Base-by-base conservation (phyloP, 108 stramenopile species). In the Stephanodiscus minutulus region DNA sequence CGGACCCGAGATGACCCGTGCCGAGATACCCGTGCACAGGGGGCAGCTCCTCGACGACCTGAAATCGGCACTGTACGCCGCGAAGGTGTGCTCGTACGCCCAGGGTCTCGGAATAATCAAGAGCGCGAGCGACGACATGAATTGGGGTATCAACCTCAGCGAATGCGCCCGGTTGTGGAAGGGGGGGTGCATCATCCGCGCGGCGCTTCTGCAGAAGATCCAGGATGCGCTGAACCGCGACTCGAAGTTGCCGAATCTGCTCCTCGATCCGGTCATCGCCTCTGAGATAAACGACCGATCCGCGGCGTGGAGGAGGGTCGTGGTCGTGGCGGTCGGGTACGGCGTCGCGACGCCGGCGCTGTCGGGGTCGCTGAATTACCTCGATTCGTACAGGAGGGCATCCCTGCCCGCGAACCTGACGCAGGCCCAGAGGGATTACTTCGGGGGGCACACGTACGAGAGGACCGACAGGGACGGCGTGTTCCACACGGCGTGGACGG, bases 151-250 rank as follows among this genome's bases (percentile, higher is more conserved):
- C 10, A 88, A 98, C 78, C 77, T 98, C 22, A 74, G 82, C 13
- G 91, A 96, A 65, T 98, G 98, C 78, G 94, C 96, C 36, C 89
- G 92, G 48, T 97, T 98, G 91, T 99, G 98, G 98, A 94, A 93
- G 60, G 98, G 98, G 52, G 98, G 98, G 37, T 99, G 98, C 85
- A 99, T 99, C 79, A 99, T 99, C 66, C 94, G 98, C 27, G 97
- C 97, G 28, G 68, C 61, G 8, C 74, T 98, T 44, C 89, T 99
- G 46, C 90, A 92, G 74, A 89, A 96, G 83, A 98, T 99, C 77
- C 88, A 89, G 64, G 85, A 87, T 68, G 98, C 98, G 39, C 76
- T 95, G 63, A 81, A 72, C 39, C 59, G 72, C 7, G 83, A 97
- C 65, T 54, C 78, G 7, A 72, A 85, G 21, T 81, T 98, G 29